phyloP scores from a whole-genome alignment of 768 basidiomycete genomes.

The Tubosaeta brunneosetosa region DNA sequence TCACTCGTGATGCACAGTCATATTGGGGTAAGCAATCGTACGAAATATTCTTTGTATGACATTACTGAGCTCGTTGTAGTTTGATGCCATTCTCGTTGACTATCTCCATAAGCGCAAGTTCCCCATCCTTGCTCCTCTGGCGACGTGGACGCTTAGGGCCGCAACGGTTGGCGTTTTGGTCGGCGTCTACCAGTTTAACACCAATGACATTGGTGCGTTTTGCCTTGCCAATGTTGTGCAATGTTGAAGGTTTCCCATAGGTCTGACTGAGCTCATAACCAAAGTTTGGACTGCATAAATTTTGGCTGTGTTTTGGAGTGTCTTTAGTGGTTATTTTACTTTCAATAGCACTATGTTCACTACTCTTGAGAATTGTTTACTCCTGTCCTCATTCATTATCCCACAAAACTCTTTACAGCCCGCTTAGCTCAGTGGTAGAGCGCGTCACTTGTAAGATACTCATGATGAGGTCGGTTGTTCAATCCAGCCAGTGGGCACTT shows the following conservation, averaged over 20 bases:
- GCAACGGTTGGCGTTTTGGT: constrained; percentile 78
- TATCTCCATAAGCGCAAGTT: constrained; percentile 94
- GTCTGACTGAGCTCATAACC: constrained; percentile 79
- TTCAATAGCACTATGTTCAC: background rate
- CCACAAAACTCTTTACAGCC: constrained; percentile 4
- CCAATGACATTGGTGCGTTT: constrained; percentile 89
- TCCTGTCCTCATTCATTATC: background rate
- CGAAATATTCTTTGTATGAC: background rate
- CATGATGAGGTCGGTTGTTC: constrained; percentile 44
- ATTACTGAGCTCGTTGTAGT: constrained; percentile 38
- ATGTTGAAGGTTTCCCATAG: constrained; percentile 34
- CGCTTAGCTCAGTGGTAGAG: constrained; percentile 45
- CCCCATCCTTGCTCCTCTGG: constrained; percentile 66
- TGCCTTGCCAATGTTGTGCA: background rate
- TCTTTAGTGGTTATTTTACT: background rate
- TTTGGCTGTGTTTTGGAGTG: background rate
- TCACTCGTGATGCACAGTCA: constrained; percentile 92
- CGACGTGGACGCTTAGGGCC: constrained; percentile 72
- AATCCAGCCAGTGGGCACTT: constrained; percentile 40
- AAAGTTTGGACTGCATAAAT: constrained; percentile 76
- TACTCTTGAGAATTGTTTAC: too few relatives aligned
- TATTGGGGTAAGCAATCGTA: constrained; percentile 63
- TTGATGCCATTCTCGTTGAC: constrained; percentile 75
- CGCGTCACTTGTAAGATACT: constrained; percentile 37
- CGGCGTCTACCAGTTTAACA: constrained; percentile 97